Percentiles rank a stretch among this genome's conserved stretches.
Evolutionary conservation across 2,329 filamentous ascomycete species (phyloP).

Genomic region (Colletotrichum australisinense): DNA sequence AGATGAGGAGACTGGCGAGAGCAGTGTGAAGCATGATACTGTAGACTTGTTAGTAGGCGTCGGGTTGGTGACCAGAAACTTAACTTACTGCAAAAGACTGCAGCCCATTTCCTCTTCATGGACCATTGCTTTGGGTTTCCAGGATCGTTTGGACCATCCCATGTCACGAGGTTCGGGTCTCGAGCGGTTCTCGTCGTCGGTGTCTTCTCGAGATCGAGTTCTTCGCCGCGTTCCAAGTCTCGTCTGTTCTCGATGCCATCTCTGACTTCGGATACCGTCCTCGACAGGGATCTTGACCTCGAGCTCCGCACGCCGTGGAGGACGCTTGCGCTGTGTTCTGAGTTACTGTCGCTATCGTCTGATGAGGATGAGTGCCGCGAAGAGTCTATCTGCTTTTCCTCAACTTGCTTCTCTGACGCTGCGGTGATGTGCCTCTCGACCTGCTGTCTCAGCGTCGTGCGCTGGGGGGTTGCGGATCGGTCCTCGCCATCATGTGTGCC

Average conservation of each 20-base stretch:
- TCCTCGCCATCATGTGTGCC: background rate
- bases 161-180: conserved; percentile 56
- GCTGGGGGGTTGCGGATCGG: background rate
- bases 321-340: background rate
- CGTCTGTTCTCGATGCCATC: conserved; percentile 51
- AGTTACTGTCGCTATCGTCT: conserved; percentile 8
- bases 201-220: conserved; percentile 39
- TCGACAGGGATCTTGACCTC: conserved; percentile 40
- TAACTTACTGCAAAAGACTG: conserved; percentile 54
- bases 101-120: conserved; percentile 65
- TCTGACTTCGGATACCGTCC: conserved; percentile 51
- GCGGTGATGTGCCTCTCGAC: conserved; percentile 3
- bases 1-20: conserved; percentile 69
- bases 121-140: conserved; percentile 68
- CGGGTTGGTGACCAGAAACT: background rate
- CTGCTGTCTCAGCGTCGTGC: conserved; percentile 23
- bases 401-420: background rate
- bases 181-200: conserved; percentile 17
- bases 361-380: conserved; percentile 9
- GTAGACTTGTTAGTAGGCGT: background rate
- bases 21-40: conserved; percentile 67
- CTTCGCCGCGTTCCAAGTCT: conserved; percentile 48
- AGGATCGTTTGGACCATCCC: conserved; percentile 65
- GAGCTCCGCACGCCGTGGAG: background rate
- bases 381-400: background rate